A percentile compares a stretch with the other conserved stretches of the same genome.
Conservation (phyloP, 2,329 filamentous ascomycete species). For the Lasiodiplodia sp. region DNA sequence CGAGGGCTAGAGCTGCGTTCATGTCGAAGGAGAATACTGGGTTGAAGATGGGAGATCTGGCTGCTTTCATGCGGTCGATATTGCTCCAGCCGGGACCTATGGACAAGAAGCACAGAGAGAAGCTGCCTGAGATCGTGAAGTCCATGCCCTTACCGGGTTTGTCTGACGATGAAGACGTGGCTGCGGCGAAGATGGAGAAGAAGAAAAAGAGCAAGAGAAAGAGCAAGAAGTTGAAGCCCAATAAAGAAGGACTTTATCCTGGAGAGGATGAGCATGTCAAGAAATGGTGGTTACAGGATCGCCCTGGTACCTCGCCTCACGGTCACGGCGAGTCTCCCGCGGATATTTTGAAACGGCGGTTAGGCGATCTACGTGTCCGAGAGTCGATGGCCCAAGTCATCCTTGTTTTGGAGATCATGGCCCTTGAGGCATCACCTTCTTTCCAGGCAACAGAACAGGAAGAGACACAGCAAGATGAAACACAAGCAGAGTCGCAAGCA, state of each 20-base stretch:
- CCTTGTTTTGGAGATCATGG: conserved; percentile 76
- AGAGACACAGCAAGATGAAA: conserved; percentile 33
- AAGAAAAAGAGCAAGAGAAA: conserved; percentile 61
- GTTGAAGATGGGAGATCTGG: conserved; percentile 68
- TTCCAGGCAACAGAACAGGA: conserved; percentile 42
- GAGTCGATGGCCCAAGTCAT: conserved; percentile 85
- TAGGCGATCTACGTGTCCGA: conserved; percentile 72
- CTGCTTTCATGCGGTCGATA: conserved; percentile 72
- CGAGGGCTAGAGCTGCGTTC: conserved; percentile 75
- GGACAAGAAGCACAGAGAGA: conserved; percentile 82
- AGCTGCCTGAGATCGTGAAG: conserved; percentile 69
- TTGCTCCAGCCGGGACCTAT: conserved; percentile 71
- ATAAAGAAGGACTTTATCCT: conserved; percentile 73
- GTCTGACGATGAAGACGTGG: conserved; percentile 49
- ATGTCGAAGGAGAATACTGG: conserved; percentile 67
- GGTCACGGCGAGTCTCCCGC: conserved; percentile 47
- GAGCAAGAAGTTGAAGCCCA: conserved; percentile 70
- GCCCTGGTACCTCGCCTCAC: conserved; percentile 17
- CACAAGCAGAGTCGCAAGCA: conserved; percentile 31
- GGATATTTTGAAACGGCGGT: conserved; percentile 67
- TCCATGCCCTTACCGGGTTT: conserved; percentile 56
- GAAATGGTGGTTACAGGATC: conserved; percentile 69
- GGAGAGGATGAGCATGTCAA: conserved; percentile 70
- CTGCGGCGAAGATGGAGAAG: conserved; percentile 49
- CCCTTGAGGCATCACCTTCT: conserved; percentile 63